phyloP scores from a whole-genome alignment of 2,329 filamentous ascomycete species.

The Emydomyces testavorans region DNA sequence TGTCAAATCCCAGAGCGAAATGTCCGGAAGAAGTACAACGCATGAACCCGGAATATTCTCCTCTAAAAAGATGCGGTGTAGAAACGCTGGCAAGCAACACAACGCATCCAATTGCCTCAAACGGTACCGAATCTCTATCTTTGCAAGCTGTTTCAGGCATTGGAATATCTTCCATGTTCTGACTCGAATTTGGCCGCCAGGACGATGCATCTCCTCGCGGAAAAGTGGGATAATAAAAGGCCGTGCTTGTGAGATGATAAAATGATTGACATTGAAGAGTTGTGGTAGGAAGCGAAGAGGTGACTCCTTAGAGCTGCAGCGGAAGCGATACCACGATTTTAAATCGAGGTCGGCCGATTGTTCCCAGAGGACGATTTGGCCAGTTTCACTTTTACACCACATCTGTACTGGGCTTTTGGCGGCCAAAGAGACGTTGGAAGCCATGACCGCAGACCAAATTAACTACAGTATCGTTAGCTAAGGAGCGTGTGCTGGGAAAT shows the following conservation, averaged over 20 bases:
- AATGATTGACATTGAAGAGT: slow-evolving; percentile 89
- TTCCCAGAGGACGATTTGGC: slow-evolving; percentile 50
- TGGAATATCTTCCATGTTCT: slow-evolving; percentile 49
- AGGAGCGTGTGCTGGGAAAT: background rate
- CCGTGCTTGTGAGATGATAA: slow-evolving; percentile 82
- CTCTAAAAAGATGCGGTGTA: slow-evolving; percentile 68
- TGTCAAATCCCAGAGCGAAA: slow-evolving; percentile 61
- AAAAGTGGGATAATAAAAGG: slow-evolving; percentile 83
- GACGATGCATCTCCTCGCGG: slow-evolving; percentile 66
- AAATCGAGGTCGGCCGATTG: slow-evolving; percentile 45
- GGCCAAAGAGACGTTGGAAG: slow-evolving; percentile 40
- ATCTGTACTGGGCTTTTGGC: slow-evolving; percentile 57
- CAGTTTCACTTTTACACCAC: slow-evolving; percentile 65
- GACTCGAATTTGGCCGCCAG: slow-evolving; percentile 40
- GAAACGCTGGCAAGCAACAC: slow-evolving; percentile 55
- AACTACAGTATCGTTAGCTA: slow-evolving; percentile 39
- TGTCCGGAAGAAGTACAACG: slow-evolving; percentile 70
- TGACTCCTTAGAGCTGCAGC: slow-evolving; percentile 54
- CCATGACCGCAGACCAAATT: slow-evolving; percentile 39
- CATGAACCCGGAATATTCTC: slow-evolving; percentile 68
- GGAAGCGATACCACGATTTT: slow-evolving; percentile 55
- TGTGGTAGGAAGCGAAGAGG: slow-evolving; percentile 63
- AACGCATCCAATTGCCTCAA: slow-evolving; percentile 70
- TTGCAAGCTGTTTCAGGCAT: slow-evolving; percentile 51
- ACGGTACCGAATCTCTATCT: slow-evolving; percentile 67